Evolutionary conservation across 495 filamentous ascomycete species (phyloP).

Genomic region (Tetracladium setigerum): DNA sequence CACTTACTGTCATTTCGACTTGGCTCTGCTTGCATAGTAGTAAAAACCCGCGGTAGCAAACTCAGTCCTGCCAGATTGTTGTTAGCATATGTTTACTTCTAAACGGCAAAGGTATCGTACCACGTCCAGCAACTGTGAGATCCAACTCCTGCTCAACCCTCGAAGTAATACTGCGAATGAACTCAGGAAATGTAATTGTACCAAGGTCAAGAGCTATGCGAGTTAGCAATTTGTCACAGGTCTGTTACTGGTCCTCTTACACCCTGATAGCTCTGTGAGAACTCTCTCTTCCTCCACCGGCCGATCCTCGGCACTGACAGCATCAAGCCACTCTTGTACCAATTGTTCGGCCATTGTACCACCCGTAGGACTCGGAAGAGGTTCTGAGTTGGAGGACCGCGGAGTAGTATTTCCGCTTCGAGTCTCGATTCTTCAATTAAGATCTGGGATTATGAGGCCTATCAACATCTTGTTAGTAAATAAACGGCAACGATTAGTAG

Average conservation of each 20-base stretch:
- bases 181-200: background rate
- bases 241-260: background rate
- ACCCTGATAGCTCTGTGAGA: conserved; percentile 3
- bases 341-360: background rate
- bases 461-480: background rate
- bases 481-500: background rate
- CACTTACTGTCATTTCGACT: conserved; percentile 6
- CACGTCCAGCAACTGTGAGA: background rate
- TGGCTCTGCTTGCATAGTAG: background rate
- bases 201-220: conserved; percentile 8
- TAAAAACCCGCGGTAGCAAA: background rate
- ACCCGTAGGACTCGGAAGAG: background rate
- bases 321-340: conserved; percentile 15
- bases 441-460: background rate
- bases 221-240: background rate
- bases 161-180: background rate
- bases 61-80: background rate
- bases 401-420: background rate
- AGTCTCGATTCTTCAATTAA: background rate
- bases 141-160: background rate
- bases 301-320: background rate
- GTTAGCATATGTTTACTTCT: background rate
- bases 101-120: background rate
- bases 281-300: background rate
- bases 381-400: background rate